Conservation (phyloP, 108 stramenopile species). For the Cyclostephanos invisitatus region DNA sequence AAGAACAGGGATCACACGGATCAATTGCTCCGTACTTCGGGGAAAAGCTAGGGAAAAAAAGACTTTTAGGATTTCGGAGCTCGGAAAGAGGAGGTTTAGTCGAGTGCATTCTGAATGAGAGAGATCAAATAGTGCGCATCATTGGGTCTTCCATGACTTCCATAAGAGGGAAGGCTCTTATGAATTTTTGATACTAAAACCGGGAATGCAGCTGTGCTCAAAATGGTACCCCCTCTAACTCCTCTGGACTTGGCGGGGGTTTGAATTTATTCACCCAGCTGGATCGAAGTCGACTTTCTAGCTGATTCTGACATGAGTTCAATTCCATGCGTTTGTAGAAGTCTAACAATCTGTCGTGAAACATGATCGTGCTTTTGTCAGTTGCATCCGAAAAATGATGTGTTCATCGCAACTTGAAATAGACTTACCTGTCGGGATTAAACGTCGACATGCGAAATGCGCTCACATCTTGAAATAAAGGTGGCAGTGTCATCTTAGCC, state of each 20-base stretch:
- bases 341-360: conserved; percentile 19
- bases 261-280: conserved; percentile 42
- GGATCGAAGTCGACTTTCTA: conserved; percentile 35
- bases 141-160: conserved; percentile 60
- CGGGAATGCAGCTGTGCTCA: conserved; percentile 15
- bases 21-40: conserved; percentile 88
- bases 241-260: conserved; percentile 56
- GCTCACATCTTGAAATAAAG: conserved; percentile 38
- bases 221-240: conserved; percentile 66
- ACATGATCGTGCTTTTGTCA: neutral
- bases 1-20: conserved; percentile 97
- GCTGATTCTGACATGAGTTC: conserved; percentile 36
- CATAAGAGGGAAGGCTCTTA: conserved; percentile 22
- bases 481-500: conserved; percentile 21
- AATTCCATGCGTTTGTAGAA: conserved; percentile 41
- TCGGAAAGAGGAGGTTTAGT: conserved; percentile 84
- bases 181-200: neutral
- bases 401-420: neutral
- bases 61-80: conserved; percentile 75
- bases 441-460: conserved; percentile 40
- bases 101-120: conserved; percentile 60
- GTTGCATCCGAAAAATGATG: neutral
- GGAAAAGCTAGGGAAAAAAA: conserved; percentile 62
- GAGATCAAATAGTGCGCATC: conserved; percentile 45
- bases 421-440: conserved; percentile 38